Evolutionary conservation across 2,329 filamentous ascomycete genomes (phyloP), one percentile per base, ranked within the genome.

Genomic region (Madurella fahalii): DNA sequence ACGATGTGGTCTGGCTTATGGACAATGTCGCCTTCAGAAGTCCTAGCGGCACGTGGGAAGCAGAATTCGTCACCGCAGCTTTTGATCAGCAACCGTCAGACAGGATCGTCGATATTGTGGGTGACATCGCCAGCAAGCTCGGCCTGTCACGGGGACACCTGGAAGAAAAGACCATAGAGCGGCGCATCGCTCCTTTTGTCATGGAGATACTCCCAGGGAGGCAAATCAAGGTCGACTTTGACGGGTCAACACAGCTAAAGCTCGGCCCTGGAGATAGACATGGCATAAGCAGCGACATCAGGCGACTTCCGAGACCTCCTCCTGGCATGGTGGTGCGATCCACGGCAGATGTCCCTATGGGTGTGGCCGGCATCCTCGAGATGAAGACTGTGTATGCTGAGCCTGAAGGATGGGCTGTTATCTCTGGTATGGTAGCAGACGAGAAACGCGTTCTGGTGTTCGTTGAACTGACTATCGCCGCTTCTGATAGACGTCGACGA

Each of bases 1-100:
- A 81, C 40, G 87, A 96, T 68, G 83, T 82, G 13, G 84, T 96
- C 40, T 96, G 93, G 93, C 75, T 96, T 8, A 77, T 96, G 46
- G 91, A 97, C 74, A 96, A 94, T 65, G 93, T 89, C 2, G 92
- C 91, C 4, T 93, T 87, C 68, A 82, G 83, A 57, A 71, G 74
- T 44, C 65, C 72, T 16, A 44, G 47, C 2, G 73, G 72, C 50
- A 69, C 67, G 50, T 96, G 91, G 90, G 79, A 89, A 65, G 87
- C 87, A 25, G 90, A 96, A 67, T 91, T 92, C 58, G 84, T 95
- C 0, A 83, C 87, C 2, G 89, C 88, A 43, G 89, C 90, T 54
- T 95, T 96, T 63, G 82, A 87, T 59, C 84, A 84, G 64, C 77
- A 89, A 62, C 82, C 85, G 5, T 85, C 87, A 40, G 80, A 81